Evolutionary conservation across 1,139 yeast species (phyloP).

Genomic region (Diutina sp.): DNA sequence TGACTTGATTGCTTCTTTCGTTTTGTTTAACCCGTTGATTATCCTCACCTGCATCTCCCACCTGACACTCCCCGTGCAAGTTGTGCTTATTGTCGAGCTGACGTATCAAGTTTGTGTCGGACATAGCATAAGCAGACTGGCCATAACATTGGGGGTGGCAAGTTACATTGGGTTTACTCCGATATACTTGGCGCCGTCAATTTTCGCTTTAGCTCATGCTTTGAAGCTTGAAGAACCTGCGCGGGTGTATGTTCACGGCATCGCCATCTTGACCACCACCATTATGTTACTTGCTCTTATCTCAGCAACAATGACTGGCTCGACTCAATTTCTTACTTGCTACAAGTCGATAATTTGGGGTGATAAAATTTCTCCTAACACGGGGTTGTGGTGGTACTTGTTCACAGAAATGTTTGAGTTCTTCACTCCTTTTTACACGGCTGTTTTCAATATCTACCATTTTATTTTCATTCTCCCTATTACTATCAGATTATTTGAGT

Average conservation of each 20-base stretch:
- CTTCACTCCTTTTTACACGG: slow-evolving; percentile 71
- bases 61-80: slow-evolving; percentile 52
- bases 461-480: slow-evolving; percentile 61
- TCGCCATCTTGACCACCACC: slow-evolving; percentile 14
- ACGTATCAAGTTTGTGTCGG: slow-evolving; percentile 32
- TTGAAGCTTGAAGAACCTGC: slow-evolving; percentile 6
- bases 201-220: slow-evolving; percentile 26
- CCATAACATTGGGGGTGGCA: slow-evolving; percentile 48
- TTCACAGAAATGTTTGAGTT: slow-evolving; percentile 91
- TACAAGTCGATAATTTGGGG: slow-evolving; percentile 51
- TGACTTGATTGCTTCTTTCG: slow-evolving; percentile 38
- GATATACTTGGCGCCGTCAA: slow-evolving; percentile 41
- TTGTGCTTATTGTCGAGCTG: slow-evolving; percentile 41
- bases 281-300: slow-evolving; percentile 21
- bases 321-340: slow-evolving; percentile 44
- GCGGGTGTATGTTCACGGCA: slow-evolving; percentile 10
- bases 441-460: slow-evolving; percentile 73
- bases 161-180: slow-evolving; percentile 56
- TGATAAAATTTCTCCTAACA: slow-evolving; percentile 64
- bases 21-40: slow-evolving; percentile 65
- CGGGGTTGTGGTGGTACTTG: slow-evolving; percentile 98
- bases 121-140: slow-evolving; percentile 29
- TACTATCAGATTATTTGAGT: slow-evolving; percentile 47
- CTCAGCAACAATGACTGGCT: slow-evolving; percentile 19
- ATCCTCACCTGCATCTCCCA: slow-evolving; percentile 56